Percentiles rank a stretch among this genome's conserved stretches.
phyloP scores from a whole-genome alignment of 2,329 filamentous ascomycete species.

The Xylogone sp. region DNA sequence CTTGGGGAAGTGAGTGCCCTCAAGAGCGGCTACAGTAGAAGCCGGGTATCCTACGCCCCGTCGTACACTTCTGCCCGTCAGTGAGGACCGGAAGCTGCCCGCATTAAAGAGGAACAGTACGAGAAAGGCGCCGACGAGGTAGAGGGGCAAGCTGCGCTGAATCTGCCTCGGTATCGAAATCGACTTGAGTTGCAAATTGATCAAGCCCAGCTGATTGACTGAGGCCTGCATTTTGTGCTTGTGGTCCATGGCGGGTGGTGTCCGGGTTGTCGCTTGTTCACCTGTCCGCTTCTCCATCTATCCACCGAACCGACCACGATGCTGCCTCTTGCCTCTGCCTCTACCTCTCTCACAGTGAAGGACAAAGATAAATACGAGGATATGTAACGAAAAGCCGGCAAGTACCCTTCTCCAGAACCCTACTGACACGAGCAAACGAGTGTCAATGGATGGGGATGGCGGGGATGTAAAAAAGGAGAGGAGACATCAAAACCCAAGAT shows the following conservation, averaged over 20 bases:
- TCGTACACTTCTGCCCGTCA: conserved; percentile 1
- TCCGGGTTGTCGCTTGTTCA: not conserved
- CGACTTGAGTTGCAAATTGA: not conserved
- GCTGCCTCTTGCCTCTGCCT: no score
- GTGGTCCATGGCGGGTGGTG: not conserved
- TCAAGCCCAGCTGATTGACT: not conserved
- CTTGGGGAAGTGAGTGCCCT: conserved; percentile 43
- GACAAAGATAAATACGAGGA: no score
- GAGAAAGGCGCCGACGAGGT: conserved; percentile 18
- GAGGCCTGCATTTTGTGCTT: not conserved
- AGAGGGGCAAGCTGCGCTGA: conserved; percentile 21
- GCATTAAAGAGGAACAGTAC: conserved; percentile 18
- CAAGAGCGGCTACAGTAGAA: not conserved
- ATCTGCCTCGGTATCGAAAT: conserved; percentile 13
- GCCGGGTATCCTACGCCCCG: not conserved
- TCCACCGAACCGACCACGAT: no score
- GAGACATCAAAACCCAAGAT: no score
- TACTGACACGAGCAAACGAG: no score
- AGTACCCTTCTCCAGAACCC: no score
- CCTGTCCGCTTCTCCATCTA: no score
- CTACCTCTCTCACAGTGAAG: no score
- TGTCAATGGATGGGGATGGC: no score
- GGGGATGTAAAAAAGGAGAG: no score
- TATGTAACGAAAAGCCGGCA: no score
- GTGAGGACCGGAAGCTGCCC: conserved; percentile 10